A percentile compares a stretch with the other conserved stretches of the same genome.
These are phyloP conservation scores for Fonsecaea multimorphosa DNA, from an alignment of 2,329 filamentous ascomycete genomes.

Conservation along the genomic window DNA sequence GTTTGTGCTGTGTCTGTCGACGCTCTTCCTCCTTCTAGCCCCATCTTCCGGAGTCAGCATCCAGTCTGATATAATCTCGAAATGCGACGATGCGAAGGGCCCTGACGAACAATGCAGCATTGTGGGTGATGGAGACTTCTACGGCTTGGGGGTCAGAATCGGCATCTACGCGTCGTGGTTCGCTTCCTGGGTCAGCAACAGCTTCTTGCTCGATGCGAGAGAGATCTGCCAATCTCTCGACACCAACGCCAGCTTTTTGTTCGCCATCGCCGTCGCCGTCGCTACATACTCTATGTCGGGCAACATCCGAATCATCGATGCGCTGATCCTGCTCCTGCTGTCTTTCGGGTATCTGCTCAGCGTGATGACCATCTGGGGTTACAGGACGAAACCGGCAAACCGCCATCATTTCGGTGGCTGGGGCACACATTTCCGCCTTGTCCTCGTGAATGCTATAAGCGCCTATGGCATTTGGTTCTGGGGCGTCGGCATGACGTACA, in stretches of 20 bases:
- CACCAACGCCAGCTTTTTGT: slow-evolving; percentile 28
- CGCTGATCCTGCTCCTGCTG: slow-evolving; percentile 21
- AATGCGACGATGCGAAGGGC: background rate
- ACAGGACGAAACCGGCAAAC: slow-evolving; percentile 15
- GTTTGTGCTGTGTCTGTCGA: background rate
- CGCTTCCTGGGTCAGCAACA: slow-evolving; percentile 31
- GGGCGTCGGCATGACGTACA: background rate
- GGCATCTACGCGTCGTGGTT: slow-evolving; percentile 37
- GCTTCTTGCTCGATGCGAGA: slow-evolving; percentile 13
- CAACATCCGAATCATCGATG: slow-evolving; percentile 23
- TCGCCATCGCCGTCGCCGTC: slow-evolving; percentile 17
- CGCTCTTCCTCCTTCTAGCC: background rate
- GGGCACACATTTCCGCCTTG: slow-evolving; percentile 26
- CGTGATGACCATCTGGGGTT: slow-evolving; percentile 25
- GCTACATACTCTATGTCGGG: slow-evolving; percentile 10
- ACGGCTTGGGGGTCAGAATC: slow-evolving; percentile 35
- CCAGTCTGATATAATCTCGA: slow-evolving; percentile 5
- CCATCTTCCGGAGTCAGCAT: background rate
- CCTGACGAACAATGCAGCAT: slow-evolving; percentile 3
- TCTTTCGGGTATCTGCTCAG: slow-evolving; percentile 23
- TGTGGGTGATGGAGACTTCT: slow-evolving; percentile 29
- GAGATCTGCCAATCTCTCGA: slow-evolving; percentile 21
- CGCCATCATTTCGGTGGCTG: slow-evolving; percentile 26
- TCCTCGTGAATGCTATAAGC: slow-evolving; percentile 9
- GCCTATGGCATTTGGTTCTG: slow-evolving; percentile 14